A percentile compares a stretch with the other conserved stretches of the same genome.
These are phyloP conservation scores for Lupinus albus DNA, from an alignment of 306 rosid genomes.

Conservation along the genomic window DNA sequence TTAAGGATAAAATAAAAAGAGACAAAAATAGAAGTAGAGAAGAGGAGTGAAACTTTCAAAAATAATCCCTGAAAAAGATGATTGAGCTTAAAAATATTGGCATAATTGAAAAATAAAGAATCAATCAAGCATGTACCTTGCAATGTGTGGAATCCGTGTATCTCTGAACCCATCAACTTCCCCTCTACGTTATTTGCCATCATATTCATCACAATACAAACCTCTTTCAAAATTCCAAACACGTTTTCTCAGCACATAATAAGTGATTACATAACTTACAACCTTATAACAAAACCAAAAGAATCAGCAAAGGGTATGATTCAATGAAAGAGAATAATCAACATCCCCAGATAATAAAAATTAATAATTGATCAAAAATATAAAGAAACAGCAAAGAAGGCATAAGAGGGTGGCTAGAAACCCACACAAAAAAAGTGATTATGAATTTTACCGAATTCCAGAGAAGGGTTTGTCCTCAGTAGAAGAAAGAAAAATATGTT, in stretches of 20 bases:
- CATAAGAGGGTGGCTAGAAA: conserved; percentile 11
- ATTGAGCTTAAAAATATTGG: background rate
- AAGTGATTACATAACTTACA: conserved; percentile 14
- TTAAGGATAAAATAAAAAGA: background rate
- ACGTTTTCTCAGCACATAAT: conserved; percentile 25
- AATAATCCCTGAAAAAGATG: background rate
- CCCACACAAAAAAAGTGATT: background rate
- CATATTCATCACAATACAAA: conserved; percentile 30
- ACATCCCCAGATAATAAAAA: background rate
- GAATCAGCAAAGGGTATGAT: conserved; percentile 16
- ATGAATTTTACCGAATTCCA: conserved; percentile 26
- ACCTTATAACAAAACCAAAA: background rate
- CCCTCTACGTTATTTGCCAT: conserved; percentile 49
- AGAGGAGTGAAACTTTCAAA: background rate
- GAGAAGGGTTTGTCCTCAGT: conserved; percentile 30
- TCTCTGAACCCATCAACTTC: conserved; percentile 67
- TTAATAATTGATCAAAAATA: background rate
- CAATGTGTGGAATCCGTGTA: conserved; percentile 91
- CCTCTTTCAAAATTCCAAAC: conserved; percentile 40
- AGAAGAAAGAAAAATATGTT: conserved; percentile 14
- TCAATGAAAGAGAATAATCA: background rate
- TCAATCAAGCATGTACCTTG: conserved; percentile 54
- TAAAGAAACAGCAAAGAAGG: too few species aligned
- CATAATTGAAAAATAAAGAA: background rate
- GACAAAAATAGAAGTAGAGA: background rate